Evolutionary conservation across 2,329 filamentous ascomycete species (phyloP).

Genomic region (Emydomyces testavorans): DNA sequence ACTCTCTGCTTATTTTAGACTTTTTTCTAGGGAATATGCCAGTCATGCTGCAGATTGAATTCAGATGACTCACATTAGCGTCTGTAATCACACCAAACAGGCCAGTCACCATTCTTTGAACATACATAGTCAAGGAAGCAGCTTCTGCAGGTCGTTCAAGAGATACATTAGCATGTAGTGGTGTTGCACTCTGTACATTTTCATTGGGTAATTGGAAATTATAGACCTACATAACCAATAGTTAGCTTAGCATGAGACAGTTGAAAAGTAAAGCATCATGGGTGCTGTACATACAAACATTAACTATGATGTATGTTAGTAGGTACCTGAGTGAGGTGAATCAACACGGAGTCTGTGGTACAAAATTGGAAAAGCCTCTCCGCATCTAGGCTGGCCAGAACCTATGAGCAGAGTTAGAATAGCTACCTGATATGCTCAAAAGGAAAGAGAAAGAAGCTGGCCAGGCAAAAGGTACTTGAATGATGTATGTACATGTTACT

Average conservation of each 20-base stretch:
- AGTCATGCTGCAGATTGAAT: neutral
- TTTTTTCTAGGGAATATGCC: neutral
- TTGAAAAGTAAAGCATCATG: too few species aligned
- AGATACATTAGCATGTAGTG: neutral
- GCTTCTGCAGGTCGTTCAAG: neutral
- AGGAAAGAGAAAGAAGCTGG: neutral
- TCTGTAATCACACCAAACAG: neutral
- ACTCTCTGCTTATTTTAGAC: neutral
- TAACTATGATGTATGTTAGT: too few species aligned
- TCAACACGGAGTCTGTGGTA: too few species aligned
- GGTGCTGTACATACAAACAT: too few species aligned
- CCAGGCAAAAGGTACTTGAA: neutral
- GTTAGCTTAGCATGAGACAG: neutral
- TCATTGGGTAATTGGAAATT: too few species aligned
- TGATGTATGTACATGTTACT: neutral
- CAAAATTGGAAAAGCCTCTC: neutral
- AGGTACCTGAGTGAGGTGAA: too few species aligned
- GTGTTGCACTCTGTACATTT: too few species aligned
- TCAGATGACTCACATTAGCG: neutral
- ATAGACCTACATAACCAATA: too few species aligned
- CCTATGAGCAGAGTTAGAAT: neutral
- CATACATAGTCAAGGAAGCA: too few species aligned
- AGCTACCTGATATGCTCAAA: neutral
- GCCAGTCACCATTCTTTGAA: neutral
- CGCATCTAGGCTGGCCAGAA: neutral